A percentile compares a stretch with the other conserved stretches of the same genome.
Conservation (phyloP, 768 basidiomycete genomes). For the Lactifluus rugatus region DNA sequence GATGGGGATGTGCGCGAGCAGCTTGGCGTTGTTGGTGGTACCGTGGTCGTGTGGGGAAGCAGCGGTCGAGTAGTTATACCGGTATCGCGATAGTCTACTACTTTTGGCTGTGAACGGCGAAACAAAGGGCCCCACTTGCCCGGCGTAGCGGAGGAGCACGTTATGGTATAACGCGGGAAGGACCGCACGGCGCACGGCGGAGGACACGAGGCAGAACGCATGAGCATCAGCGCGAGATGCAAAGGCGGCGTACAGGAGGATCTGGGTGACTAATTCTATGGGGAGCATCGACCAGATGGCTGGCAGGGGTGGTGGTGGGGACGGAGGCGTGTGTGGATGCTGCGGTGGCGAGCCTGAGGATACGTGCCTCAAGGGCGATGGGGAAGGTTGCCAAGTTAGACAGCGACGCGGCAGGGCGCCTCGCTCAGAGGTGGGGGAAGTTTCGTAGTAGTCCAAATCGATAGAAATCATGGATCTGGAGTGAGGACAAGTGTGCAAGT, state of each 20-base stretch:
- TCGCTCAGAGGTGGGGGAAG: neutral
- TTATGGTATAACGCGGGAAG: conserved; percentile 17
- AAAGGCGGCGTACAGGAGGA: conserved; percentile 16
- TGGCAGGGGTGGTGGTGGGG: neutral
- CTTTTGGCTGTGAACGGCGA: conserved; percentile 15
- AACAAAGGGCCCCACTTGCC: conserved; percentile 17
- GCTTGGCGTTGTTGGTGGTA: neutral
- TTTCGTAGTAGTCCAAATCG: conserved; percentile 1
- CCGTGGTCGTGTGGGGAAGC: neutral
- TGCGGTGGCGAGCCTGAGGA: neutral
- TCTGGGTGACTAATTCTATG: conserved; percentile 16
- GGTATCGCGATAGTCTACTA: neutral
- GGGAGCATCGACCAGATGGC: conserved; percentile 14
- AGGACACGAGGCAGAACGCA: conserved; percentile 19
- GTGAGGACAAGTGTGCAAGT: neutral
- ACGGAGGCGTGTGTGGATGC: neutral
- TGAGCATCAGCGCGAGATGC: conserved; percentile 14
- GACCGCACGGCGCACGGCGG: conserved; percentile 18
- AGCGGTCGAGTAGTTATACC: neutral
- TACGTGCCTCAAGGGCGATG: conserved; percentile 9
- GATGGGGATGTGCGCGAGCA: conserved; percentile 6
- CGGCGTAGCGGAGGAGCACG: conserved; percentile 17
- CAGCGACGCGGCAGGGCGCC: conserved; percentile 1
- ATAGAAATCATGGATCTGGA: conserved; percentile 2
- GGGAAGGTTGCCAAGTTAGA: conserved; percentile 14